Conservation (phyloP, 2,329 filamentous ascomycete species). For the Westerdykella ornata region DNA sequence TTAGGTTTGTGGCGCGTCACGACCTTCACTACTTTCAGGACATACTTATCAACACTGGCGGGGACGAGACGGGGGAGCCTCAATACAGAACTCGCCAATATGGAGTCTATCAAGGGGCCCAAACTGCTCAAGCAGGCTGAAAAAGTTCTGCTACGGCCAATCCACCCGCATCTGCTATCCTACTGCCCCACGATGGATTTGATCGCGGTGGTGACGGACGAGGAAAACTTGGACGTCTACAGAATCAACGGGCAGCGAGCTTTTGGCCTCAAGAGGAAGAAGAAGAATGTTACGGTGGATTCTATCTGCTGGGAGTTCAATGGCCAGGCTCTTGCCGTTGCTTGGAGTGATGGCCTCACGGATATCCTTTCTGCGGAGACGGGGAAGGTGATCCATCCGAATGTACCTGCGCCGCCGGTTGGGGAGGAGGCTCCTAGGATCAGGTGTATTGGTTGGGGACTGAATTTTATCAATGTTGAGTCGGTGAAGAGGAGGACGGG, state of each 20-base stretch:
- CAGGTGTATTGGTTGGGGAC: slow-evolving; percentile 49
- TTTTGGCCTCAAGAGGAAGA: slow-evolving; percentile 47
- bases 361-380: slow-evolving; percentile 73
- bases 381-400: slow-evolving; percentile 70
- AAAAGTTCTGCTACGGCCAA: slow-evolving; percentile 41
- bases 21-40: too few relatives aligned
- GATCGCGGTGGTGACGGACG: slow-evolving; percentile 62
- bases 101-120: slow-evolving; percentile 12
- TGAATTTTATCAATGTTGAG: slow-evolving; percentile 49
- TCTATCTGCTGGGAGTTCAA: slow-evolving; percentile 44
- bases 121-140: slow-evolving; percentile 36
- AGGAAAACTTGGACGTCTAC: slow-evolving; percentile 66
- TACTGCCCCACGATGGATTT: slow-evolving; percentile 85
- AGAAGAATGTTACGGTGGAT: slow-evolving; percentile 29
- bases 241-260: slow-evolving; percentile 69
- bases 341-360: slow-evolving; percentile 74
- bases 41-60: too few relatives aligned
- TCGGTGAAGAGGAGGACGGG: slow-evolving; percentile 40
- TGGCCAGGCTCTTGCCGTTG: slow-evolving; percentile 69
- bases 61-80: too few relatives aligned
- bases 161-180: slow-evolving; percentile 55
- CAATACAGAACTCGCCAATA: slow-evolving; percentile 2
- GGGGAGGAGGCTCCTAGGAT: slow-evolving; percentile 19
- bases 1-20: slow-evolving; percentile 12
- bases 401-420: slow-evolving; percentile 13